Percentiles rank a stretch among this genome's conserved stretches.
These are phyloP conservation scores for Penicillium capsulatum DNA, from an alignment of 2,329 filamentous ascomycete genomes.

Conservation along the genomic window DNA sequence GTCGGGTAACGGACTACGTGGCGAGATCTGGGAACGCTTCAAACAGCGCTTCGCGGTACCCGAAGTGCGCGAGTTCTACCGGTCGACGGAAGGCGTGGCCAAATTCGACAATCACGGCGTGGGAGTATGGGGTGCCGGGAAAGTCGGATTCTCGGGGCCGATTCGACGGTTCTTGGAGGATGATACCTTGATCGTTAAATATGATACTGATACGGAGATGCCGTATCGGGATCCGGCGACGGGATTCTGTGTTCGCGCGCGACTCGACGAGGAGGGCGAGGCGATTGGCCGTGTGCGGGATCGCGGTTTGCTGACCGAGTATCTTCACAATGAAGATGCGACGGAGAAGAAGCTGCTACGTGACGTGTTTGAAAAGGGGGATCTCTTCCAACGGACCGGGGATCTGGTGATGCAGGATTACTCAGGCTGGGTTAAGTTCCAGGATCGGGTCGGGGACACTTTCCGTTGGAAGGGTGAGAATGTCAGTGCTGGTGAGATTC, in stretches of 20 bases:
- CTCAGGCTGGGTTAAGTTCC: slow-evolving; percentile 45
- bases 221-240: slow-evolving; percentile 44
- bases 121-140: slow-evolving; percentile 42
- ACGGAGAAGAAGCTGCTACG: slow-evolving; percentile 44
- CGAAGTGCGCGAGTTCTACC: slow-evolving; percentile 49
- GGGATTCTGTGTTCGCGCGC: slow-evolving; percentile 41
- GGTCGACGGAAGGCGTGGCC: slow-evolving; percentile 46
- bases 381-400: slow-evolving; percentile 45
- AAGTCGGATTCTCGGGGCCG: slow-evolving; percentile 43
- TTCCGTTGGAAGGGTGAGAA: slow-evolving; percentile 46
- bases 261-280: slow-evolving; percentile 43
- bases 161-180: slow-evolving; percentile 40
- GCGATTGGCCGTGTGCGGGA: slow-evolving; percentile 43
- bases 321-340: slow-evolving; percentile 40
- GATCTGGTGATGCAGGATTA: slow-evolving; percentile 43
- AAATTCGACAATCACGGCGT: slow-evolving; percentile 45
- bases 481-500: slow-evolving; percentile 45
- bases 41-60: slow-evolving; percentile 41
- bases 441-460: slow-evolving; percentile 42
- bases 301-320: slow-evolving; percentile 40
- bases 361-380: slow-evolving; percentile 46
- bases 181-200: slow-evolving; percentile 42
- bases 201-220: slow-evolving; percentile 41
- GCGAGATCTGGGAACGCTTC: slow-evolving; percentile 49
- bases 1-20: slow-evolving; percentile 47